These are phyloP conservation scores for Aspergillus olivimuriae DNA, from an alignment of 495 filamentous ascomycete genomes.

Conservation along the genomic window DNA sequence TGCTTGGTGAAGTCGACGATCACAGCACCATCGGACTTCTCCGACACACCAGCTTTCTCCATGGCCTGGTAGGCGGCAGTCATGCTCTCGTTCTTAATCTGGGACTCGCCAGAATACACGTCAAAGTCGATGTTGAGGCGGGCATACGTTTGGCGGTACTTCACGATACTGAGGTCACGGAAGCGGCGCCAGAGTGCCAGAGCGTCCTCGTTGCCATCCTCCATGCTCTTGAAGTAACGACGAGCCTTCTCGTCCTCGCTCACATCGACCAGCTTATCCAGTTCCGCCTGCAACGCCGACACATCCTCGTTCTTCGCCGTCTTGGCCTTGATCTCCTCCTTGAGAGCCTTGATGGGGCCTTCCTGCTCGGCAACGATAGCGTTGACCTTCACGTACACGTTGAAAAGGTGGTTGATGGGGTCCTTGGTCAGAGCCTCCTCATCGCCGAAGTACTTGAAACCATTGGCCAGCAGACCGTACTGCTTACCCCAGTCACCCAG, in stretches of 20 bases:
- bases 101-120: slow-evolving; percentile 91
- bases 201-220: slow-evolving; percentile 68
- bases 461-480: slow-evolving; percentile 63
- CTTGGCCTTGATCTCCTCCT: slow-evolving; percentile 46
- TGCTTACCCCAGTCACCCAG: slow-evolving; percentile 75
- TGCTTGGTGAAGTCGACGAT: slow-evolving; percentile 85
- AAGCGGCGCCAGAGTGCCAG: slow-evolving; percentile 81
- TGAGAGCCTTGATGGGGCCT: slow-evolving; percentile 50
- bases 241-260: slow-evolving; percentile 60
- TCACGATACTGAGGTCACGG: slow-evolving; percentile 80
- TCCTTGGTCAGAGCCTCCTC: slow-evolving; percentile 56
- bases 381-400: slow-evolving; percentile 65
- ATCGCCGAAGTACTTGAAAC: slow-evolving; percentile 57
- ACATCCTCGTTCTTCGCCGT: slow-evolving; percentile 46
- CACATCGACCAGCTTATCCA: slow-evolving; percentile 45
- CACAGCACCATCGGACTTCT: slow-evolving; percentile 80
- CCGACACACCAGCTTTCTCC: slow-evolving; percentile 64
- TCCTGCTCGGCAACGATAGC: slow-evolving; percentile 44
- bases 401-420: slow-evolving; percentile 62
- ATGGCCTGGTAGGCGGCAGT: slow-evolving; percentile 53
- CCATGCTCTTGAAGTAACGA: slow-evolving; percentile 90
- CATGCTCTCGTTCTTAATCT: slow-evolving; percentile 81
- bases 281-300: slow-evolving; percentile 40
- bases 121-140: slow-evolving; percentile 90
- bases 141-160: slow-evolving; percentile 77